Conservation (phyloP, 345 rosid genomes). For the Tarenaya hassleriana region DNA sequence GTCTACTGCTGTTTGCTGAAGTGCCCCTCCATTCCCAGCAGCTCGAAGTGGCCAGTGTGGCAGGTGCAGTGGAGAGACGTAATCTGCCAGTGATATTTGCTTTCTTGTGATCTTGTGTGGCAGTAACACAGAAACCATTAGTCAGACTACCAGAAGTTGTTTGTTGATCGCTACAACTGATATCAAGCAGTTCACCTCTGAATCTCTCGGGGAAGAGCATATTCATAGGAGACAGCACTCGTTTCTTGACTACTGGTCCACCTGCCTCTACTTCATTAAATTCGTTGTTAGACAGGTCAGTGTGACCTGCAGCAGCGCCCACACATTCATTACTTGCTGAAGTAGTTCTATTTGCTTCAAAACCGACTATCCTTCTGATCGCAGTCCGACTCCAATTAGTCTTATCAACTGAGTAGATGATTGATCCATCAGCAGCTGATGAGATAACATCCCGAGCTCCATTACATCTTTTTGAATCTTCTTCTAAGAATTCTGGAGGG, state of each 20-base stretch:
- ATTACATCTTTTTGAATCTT: slow-evolving; percentile 34
- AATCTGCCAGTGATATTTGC: slow-evolving; percentile 44
- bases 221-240: slow-evolving; percentile 65
- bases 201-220: slow-evolving; percentile 49
- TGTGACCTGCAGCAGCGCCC: slow-evolving; percentile 32
- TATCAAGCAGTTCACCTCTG: slow-evolving; percentile 51
- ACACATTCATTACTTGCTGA: slow-evolving; percentile 26
- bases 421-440: slow-evolving; percentile 38
- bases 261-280: slow-evolving; percentile 33
- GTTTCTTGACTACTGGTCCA: slow-evolving; percentile 60
- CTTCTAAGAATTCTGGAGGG: slow-evolving; percentile 36
- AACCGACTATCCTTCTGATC: slow-evolving; percentile 75
- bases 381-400: slow-evolving; percentile 36
- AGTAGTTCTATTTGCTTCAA: slow-evolving; percentile 43
- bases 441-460: slow-evolving; percentile 30
- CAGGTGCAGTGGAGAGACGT: slow-evolving; percentile 29
- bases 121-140: slow-evolving; percentile 27
- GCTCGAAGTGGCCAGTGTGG: slow-evolving; percentile 36
- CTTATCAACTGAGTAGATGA: slow-evolving; percentile 34
- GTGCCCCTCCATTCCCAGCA: slow-evolving; percentile 37
- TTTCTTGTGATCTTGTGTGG: slow-evolving; percentile 47
- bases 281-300: slow-evolving; percentile 30
- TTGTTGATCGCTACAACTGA: slow-evolving; percentile 40
- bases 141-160: slow-evolving; percentile 28
- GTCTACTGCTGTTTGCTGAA: slow-evolving; percentile 24